Conservation (phyloP, 768 basidiomycete genomes). For the Leccinum incarnatum region DNA sequence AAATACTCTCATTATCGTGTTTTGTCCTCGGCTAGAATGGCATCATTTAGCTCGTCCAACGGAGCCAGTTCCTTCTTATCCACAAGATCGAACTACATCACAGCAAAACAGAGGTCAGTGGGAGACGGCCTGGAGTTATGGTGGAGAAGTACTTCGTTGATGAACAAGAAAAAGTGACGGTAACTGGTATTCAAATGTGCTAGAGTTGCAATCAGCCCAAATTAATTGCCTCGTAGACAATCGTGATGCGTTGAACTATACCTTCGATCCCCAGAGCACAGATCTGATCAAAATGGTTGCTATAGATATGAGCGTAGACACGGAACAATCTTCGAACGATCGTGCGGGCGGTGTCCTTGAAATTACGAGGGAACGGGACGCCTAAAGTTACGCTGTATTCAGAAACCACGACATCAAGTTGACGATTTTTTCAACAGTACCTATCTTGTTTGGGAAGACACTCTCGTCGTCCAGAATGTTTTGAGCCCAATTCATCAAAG, state of each 20-base stretch:
- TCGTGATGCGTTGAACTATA: constrained; percentile 30
- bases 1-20: constrained; percentile 15
- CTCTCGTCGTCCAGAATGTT: constrained; percentile 86
- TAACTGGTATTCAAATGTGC: constrained; percentile 99
- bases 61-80: constrained; percentile 96
- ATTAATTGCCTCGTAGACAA: not conserved
- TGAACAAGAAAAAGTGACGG: constrained; percentile 95
- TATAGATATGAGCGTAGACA: constrained; percentile 98
- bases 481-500: constrained; percentile 99
- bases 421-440: constrained; percentile 37
- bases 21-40: constrained; percentile 67
- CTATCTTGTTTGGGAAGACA: constrained; percentile 94
- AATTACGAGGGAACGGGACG: constrained; percentile 86
- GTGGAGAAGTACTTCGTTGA: constrained; percentile 74
- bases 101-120: constrained; percentile 7
- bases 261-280: constrained; percentile 98
- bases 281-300: constrained; percentile 98
- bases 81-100: constrained; percentile 78
- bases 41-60: constrained; percentile 91
- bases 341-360: constrained; percentile 86
- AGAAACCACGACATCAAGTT: constrained; percentile 8
- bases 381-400: constrained; percentile 43
- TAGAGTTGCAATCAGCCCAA: constrained; percentile 29
- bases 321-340: constrained; percentile 92
- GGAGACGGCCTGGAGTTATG: not conserved